phyloP scores from a whole-genome alignment of 192 early-diverging fungal genomes.

The Entomortierella beljakovae region DNA sequence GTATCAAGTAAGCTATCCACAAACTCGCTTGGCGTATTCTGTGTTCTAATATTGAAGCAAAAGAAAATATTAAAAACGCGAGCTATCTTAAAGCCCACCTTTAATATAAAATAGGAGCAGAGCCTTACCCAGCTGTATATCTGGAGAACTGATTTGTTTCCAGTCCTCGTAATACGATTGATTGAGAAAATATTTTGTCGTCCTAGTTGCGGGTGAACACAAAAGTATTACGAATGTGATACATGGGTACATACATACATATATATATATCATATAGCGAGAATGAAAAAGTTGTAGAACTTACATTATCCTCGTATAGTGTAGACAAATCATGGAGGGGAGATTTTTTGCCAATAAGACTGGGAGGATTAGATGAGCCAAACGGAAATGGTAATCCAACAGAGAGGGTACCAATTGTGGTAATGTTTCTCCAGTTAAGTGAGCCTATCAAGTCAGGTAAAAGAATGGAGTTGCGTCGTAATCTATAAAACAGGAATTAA shows the following conservation, averaged over 20 bases:
- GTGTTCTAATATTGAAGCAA: no score
- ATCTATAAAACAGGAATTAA: constrained; percentile 16
- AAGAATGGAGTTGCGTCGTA: constrained; percentile 17
- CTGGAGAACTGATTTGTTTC: constrained; percentile 30
- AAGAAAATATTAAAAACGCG: no score
- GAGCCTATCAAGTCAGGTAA: constrained; percentile 52
- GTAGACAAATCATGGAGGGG: constrained; percentile 34
- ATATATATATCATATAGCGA: no score
- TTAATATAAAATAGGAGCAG: no score
- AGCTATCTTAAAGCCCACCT: no score
- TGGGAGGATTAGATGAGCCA: constrained; percentile 28
- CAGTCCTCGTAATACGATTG: constrained; percentile 39
- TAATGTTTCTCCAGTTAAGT: constrained; percentile 60
- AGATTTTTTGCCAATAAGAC: constrained; percentile 19
- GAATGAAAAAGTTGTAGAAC: not conserved
- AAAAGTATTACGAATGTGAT: no score
- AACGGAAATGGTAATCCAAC: constrained; percentile 54
- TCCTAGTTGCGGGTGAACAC: no score
- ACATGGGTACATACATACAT: no score
- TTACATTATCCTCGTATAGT: constrained; percentile 11
- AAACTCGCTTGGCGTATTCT: constrained; percentile 31
- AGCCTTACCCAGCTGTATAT: constrained; percentile 32
- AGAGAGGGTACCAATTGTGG: constrained; percentile 53
- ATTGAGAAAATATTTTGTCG: constrained; percentile 45
- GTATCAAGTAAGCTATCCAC: constrained; percentile 39